These are phyloP conservation scores for Lotus japonicus DNA, from an alignment of 306 rosid species.

Conservation along the genomic window DNA sequence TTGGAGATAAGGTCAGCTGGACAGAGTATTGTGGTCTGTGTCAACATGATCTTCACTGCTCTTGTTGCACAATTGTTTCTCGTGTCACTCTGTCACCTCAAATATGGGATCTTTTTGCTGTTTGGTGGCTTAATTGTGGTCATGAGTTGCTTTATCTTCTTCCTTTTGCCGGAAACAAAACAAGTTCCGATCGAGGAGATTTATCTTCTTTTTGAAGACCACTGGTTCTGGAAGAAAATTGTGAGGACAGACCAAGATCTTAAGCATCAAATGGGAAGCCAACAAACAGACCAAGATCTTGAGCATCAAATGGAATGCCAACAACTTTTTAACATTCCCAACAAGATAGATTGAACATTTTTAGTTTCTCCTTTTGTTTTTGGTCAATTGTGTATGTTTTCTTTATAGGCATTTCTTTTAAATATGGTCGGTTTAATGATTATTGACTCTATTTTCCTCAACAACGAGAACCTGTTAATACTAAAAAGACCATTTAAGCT, in stretches of 20 bases:
- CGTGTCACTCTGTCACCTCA: constrained; percentile 74
- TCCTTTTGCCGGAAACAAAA: constrained; percentile 93
- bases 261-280: too few species aligned
- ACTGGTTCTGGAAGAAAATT: constrained; percentile 78
- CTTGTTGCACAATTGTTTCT: too few species aligned
- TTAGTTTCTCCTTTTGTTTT: too few species aligned
- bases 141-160: constrained; percentile 70
- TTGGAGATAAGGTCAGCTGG: too few species aligned
- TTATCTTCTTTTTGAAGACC: constrained; percentile 73
- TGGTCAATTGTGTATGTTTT: too few species aligned
- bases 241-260: constrained; percentile 22
- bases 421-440: neutral
- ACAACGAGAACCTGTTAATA: neutral
- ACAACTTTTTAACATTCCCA: too few species aligned
- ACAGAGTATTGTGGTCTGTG: too few species aligned
- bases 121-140: constrained; percentile 57
- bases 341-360: too few species aligned
- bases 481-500: neutral
- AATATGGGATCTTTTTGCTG: constrained; percentile 78
- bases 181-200: constrained; percentile 91
- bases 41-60: too few species aligned
- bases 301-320: constrained; percentile 18
- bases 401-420: neutral
- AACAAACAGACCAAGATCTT: too few species aligned
- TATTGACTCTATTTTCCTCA: neutral